Conservation (phyloP, 2,329 filamentous ascomycete genomes). For the Calonectria honghensis region DNA sequence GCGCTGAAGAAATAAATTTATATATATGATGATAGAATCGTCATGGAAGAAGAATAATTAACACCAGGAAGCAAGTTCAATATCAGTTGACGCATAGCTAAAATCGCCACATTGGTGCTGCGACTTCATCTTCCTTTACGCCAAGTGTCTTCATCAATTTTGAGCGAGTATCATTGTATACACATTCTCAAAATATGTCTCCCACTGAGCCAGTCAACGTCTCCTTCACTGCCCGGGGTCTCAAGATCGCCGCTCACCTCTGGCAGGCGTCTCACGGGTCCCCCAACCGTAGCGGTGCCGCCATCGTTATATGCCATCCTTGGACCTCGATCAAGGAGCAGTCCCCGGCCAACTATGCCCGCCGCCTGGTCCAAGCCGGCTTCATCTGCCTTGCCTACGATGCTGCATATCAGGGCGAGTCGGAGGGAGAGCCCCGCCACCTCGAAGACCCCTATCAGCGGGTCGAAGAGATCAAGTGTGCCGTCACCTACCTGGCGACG, state of each 20-base stretch:
- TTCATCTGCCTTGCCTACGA: constrained; percentile 61
- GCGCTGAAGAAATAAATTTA: not conserved
- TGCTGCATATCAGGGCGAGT: constrained; percentile 62
- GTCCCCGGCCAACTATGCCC: constrained; percentile 58
- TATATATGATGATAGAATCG: not conserved
- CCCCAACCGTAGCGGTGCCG: constrained; percentile 35
- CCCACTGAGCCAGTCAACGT: constrained; percentile 18
- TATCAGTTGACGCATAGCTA: not conserved
- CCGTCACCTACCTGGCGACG: constrained; percentile 58
- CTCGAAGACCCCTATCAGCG: constrained; percentile 65
- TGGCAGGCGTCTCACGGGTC: constrained; percentile 33
- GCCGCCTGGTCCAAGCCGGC: constrained; percentile 54
- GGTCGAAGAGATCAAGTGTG: constrained; percentile 60
- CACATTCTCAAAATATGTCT: not conserved
- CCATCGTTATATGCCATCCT: constrained; percentile 58
- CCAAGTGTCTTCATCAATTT: not conserved
- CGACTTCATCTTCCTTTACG: no score
- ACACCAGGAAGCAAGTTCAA: not conserved
- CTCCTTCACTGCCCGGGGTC: constrained; percentile 20
- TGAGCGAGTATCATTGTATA: not conserved
- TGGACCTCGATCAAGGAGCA: constrained; percentile 62
- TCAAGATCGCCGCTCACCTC: constrained; percentile 39
- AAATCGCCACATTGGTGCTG: constrained; percentile 11
- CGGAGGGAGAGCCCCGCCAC: constrained; percentile 57
- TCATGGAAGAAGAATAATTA: not conserved